Evolutionary conservation across 768 basidiomycete genomes (phyloP).

Genomic region (Sporobolomyces roseus): DNA sequence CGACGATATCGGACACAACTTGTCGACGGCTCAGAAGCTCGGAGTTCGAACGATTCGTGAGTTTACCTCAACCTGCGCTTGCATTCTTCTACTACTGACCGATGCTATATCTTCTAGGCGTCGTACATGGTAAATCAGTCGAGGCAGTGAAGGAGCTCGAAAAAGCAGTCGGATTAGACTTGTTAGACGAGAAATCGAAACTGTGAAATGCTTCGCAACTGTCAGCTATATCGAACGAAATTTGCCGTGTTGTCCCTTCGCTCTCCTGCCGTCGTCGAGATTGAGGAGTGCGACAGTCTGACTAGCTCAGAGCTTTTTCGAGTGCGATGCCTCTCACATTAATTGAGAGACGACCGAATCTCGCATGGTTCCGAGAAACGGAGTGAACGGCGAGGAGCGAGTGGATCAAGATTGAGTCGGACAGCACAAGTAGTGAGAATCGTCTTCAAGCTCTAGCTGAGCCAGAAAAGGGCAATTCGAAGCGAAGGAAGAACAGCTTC

Average conservation of each 20-base stretch:
- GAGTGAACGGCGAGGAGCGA: too few relatives aligned
- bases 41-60: slow-evolving; percentile 37
- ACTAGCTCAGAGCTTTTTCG: too few relatives aligned
- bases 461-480: too few relatives aligned
- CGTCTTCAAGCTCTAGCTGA: too few relatives aligned
- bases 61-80: neutral
- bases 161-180: neutral
- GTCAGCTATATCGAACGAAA: neutral
- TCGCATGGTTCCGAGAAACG: too few relatives aligned
- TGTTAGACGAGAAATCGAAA: slow-evolving; percentile 11
- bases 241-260: neutral
- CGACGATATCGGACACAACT: slow-evolving; percentile 41
- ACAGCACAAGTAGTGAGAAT: too few relatives aligned
- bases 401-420: too few relatives aligned
- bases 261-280: neutral
- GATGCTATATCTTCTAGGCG: neutral
- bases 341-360: too few relatives aligned
- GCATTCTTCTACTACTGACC: neutral
- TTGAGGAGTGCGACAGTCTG: too few relatives aligned
- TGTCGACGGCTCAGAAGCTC: slow-evolving; percentile 21
- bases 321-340: too few relatives aligned
- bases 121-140: slow-evolving; percentile 11
- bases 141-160: slow-evolving; percentile 27
- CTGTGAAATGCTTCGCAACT: slow-evolving; percentile 1
- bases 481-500: too few relatives aligned